Evolutionary conservation across 2,329 filamentous ascomycete species (phyloP).

Genomic region (Gremmenia infestans): DNA sequence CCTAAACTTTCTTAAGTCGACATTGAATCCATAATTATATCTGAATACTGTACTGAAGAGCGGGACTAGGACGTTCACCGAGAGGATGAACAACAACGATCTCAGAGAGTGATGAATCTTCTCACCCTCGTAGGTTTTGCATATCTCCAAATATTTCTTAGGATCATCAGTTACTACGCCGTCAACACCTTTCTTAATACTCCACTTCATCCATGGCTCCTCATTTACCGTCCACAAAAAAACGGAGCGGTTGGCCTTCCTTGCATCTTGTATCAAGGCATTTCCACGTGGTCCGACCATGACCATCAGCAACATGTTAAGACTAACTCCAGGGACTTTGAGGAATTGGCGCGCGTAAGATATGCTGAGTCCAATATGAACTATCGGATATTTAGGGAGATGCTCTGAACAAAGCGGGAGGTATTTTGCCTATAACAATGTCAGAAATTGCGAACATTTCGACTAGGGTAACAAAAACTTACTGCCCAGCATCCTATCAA

Average conservation of each 20-base stretch:
- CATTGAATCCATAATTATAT: slow-evolving; percentile 16
- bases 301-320: slow-evolving; percentile 69
- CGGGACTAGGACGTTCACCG: slow-evolving; percentile 17
- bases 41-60: slow-evolving; percentile 20
- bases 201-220: slow-evolving; percentile 74
- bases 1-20: slow-evolving; percentile 10
- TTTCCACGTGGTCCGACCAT: slow-evolving; percentile 64
- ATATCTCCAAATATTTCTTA: slow-evolving; percentile 58
- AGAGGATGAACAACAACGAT: slow-evolving; percentile 14
- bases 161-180: slow-evolving; percentile 87
- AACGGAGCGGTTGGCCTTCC: slow-evolving; percentile 52
- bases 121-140: slow-evolving; percentile 33
- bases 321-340: slow-evolving; percentile 59
- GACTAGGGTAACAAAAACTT: slow-evolving; percentile 18
- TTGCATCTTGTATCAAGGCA: slow-evolving; percentile 60
- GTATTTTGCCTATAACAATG: slow-evolving; percentile 51
- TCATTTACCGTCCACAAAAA: slow-evolving; percentile 88
- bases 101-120: slow-evolving; percentile 11
- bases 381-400: slow-evolving; percentile 58
- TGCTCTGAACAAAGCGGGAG: slow-evolving; percentile 57
- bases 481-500: slow-evolving; percentile 81
- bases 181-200: slow-evolving; percentile 60
- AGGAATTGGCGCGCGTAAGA: slow-evolving; percentile 65
- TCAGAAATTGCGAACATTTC: not conserved
- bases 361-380: slow-evolving; percentile 61